Evolutionary conservation across 805 yeast species (phyloP).

Genomic region (Candida ficus): DNA sequence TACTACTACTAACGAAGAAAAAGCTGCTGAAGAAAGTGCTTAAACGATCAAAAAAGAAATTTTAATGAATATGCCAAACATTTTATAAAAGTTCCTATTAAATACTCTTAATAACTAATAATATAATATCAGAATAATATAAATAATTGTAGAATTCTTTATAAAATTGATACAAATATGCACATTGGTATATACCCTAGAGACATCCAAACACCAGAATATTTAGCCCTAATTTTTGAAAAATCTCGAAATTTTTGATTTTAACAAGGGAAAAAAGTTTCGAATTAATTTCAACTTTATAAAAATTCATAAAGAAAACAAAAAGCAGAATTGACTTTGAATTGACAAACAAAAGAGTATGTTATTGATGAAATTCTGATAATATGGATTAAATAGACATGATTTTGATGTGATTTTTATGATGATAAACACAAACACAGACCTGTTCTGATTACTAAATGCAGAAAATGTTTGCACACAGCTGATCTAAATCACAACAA

Average conservation of each 20-base stretch:
- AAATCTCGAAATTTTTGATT: background rate
- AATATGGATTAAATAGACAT: background rate
- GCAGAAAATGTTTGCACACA: slow-evolving; percentile 35
- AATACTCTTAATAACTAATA: slow-evolving; percentile 1
- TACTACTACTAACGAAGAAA: background rate
- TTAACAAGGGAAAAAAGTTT: background rate
- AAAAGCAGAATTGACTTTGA: background rate
- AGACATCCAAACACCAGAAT: background rate
- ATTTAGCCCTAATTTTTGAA: background rate
- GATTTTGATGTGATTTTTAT: slow-evolving; percentile 16
- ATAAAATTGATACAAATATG: too few relatives aligned
- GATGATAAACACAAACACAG: slow-evolving; percentile 49
- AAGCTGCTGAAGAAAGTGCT: background rate
- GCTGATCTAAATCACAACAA: slow-evolving; percentile 15
- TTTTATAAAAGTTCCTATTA: too few relatives aligned
- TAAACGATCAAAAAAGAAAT: background rate
- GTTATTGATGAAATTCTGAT: background rate
- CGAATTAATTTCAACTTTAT: background rate
- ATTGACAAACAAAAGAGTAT: background rate
- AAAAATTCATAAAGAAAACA: background rate
- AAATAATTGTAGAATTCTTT: too few relatives aligned
- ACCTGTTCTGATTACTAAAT: slow-evolving; percentile 47
- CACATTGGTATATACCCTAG: background rate
- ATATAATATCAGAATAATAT: too few relatives aligned
- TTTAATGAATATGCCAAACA: too few relatives aligned